Evolutionary conservation across 768 basidiomycete genomes (phyloP).

Genomic region (Amanita inopinata): DNA sequence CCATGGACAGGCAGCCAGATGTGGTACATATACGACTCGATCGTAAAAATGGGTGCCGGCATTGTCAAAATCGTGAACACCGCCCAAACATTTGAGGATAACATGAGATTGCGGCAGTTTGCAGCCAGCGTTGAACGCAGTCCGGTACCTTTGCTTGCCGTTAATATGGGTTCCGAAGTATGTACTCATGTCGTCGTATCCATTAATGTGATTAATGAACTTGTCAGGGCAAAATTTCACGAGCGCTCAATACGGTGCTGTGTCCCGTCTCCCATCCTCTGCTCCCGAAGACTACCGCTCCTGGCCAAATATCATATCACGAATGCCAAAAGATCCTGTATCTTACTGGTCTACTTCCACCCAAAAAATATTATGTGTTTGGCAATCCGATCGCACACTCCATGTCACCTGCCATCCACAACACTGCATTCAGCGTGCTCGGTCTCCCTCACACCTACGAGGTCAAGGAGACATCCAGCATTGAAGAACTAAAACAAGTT

Average conservation of each 20-base stretch:
- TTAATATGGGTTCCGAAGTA: slow-evolving; percentile 59
- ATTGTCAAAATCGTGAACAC: slow-evolving; percentile 65
- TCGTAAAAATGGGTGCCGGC: slow-evolving; percentile 48
- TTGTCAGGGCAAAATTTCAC: slow-evolving; percentile 54
- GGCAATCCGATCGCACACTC: slow-evolving; percentile 64
- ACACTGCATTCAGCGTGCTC: slow-evolving; percentile 53
- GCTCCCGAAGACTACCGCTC: slow-evolving; percentile 56
- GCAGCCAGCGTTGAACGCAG: slow-evolving; percentile 26
- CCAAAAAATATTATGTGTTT: slow-evolving; percentile 55
- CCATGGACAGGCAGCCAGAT: slow-evolving; percentile 51
- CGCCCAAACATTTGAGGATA: slow-evolving; percentile 50
- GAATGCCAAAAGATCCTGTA: slow-evolving; percentile 58
- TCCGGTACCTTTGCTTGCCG: slow-evolving; percentile 57
- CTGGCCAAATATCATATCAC: slow-evolving; percentile 63
- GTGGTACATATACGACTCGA: slow-evolving; percentile 36
- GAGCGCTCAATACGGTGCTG: slow-evolving; percentile 60
- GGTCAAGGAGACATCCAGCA: slow-evolving; percentile 42
- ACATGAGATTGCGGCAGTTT: slow-evolving; percentile 52
- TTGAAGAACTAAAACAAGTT: slow-evolving; percentile 37
- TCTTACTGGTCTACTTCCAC: slow-evolving; percentile 51
- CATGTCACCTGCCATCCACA: slow-evolving; percentile 69
- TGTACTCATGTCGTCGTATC: not conserved
- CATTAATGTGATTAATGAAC: not conserved
- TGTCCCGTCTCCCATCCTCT: slow-evolving; percentile 69
- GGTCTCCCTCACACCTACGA: slow-evolving; percentile 61